Evolutionary conservation across 2,329 filamentous ascomycete species (phyloP), one percentile per base, ranked within the genome.

Genomic region (Colletotrichum euphorbiae): DNA sequence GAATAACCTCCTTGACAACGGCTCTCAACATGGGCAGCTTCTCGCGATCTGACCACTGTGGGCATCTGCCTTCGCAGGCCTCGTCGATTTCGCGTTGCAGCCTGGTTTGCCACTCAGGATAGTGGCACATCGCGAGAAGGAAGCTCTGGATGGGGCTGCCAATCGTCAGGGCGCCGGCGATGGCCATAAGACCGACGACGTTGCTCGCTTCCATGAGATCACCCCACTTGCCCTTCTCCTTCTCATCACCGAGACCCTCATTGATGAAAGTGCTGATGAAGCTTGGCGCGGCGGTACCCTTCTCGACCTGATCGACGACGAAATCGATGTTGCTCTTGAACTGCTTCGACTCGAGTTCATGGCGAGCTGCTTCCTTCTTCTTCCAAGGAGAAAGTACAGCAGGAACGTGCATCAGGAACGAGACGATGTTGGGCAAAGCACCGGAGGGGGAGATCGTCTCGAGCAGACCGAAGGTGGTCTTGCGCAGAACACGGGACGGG

Each of bases 141-240:
- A 75, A 76, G 31, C 71, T 74, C 57, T 83, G 80, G 31, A 83
- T 80, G 1, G 80, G 80, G 62, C 78, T 80, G 3, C 81, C 80
- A 51, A 82, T 83, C 0, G 81, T 83, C 43, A 82, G 50, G 0
- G 81, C 80, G 1, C 81, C 81, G 1, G 81, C 81, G 31, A 69
- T 69, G 17, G 82, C 82, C 80, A 84, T 83, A 73, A 83, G 77
- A 1, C 82, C 82, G 9, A 84, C 81, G 0, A 83, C 80, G 62
- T 83, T 80, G 24, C 77, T 79, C 1, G 80, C 82, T 70, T 84
- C 82, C 28, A 72, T 67, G 56, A 77, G 77, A 1, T 75, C 71
- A 9, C 77, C 74, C 71, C 75, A 76, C 42, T 75, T 76, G 5
- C 68, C 55, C 40, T 74, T 61, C n/a, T 71, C 55, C 40, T 74